Percentiles rank a stretch among this genome's conserved stretches.
Conservation (phyloP, 768 basidiomycete genomes). For the Auricularia heimuer region DNA sequence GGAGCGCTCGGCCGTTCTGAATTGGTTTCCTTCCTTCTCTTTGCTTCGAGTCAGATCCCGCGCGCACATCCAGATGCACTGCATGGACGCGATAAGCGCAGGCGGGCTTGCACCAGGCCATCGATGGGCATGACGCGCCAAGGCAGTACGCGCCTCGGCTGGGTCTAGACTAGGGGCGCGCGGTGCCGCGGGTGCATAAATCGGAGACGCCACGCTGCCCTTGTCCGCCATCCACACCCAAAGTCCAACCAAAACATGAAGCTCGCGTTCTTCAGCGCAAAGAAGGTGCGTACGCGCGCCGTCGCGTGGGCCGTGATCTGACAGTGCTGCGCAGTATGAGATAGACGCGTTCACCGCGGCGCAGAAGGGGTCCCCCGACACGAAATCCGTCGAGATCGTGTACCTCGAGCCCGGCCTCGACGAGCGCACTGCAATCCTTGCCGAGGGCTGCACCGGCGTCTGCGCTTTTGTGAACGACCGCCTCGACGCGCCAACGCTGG, state of each 20-base stretch:
- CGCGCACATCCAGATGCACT: no score
- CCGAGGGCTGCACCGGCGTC: conserved; percentile 9
- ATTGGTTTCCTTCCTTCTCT: no score
- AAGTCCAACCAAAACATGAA: conserved; percentile 1
- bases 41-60: no score
- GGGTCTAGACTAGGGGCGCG: no score
- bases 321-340: conserved; percentile 9
- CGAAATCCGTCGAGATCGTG: conserved; percentile 7
- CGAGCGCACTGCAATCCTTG: conserved; percentile 7
- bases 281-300: conserved; percentile 7
- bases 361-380: background rate
- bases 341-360: conserved; percentile 7
- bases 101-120: no score
- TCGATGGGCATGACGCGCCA: no score
- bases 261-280: conserved; percentile 13
- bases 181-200: no score
- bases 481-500: conserved; percentile 7
- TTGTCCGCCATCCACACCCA: background rate
- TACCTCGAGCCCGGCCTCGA: conserved; percentile 9
- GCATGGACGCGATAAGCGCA: no score
- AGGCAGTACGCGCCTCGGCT: no score
- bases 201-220: no score
- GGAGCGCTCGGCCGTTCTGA: no score
- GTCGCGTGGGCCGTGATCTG: background rate
- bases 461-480: conserved; percentile 15